These are phyloP conservation scores for Alternaria arborescens DNA, from an alignment of 2,329 filamentous ascomycete genomes.

Conservation along the genomic window DNA sequence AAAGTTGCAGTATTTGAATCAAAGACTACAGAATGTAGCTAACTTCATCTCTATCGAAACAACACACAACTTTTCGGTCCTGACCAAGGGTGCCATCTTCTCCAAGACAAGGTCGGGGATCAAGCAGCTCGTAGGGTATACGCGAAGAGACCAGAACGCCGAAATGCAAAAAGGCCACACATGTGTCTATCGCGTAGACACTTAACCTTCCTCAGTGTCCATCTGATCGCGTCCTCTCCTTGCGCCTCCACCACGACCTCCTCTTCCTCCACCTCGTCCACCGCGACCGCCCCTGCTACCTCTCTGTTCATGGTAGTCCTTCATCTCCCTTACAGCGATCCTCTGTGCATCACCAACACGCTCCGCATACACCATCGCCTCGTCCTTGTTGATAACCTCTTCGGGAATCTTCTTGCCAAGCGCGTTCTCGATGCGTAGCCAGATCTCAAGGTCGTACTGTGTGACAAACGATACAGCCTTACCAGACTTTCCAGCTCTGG, in stretches of 20 bases:
- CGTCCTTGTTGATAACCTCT: slow-evolving; percentile 76
- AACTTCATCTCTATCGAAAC: neutral
- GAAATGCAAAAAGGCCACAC: neutral
- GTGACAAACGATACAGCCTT: slow-evolving; percentile 83
- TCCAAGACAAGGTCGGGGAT: slow-evolving; percentile 10
- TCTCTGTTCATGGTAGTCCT: slow-evolving; percentile 75
- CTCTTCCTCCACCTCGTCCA: slow-evolving; percentile 36
- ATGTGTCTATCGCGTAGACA: neutral
- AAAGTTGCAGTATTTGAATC: neutral
- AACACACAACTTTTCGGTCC: slow-evolving; percentile 3
- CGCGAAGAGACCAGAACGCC: slow-evolving; percentile 3
- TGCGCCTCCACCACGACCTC: slow-evolving; percentile 31
- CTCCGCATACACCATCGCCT: slow-evolving; percentile 81
- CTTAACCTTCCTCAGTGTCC: slow-evolving; percentile 76
- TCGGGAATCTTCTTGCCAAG: slow-evolving; percentile 78
- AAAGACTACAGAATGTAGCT: neutral
- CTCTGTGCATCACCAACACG: slow-evolving; percentile 86
- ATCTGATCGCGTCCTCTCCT: slow-evolving; percentile 69
- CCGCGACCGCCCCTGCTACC: slow-evolving; percentile 62
- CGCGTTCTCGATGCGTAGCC: slow-evolving; percentile 80
- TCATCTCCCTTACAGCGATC: slow-evolving; percentile 81
- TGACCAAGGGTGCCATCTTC: slow-evolving; percentile 11
- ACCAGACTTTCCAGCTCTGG: slow-evolving; percentile 84
- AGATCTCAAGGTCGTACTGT: slow-evolving; percentile 87
- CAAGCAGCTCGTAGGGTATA: slow-evolving; percentile 17